Evolutionary conservation across 208 protist genomes (phyloP), one percentile per base, ranked within the genome.

Genomic region (Wallacemonas sp.): DNA sequence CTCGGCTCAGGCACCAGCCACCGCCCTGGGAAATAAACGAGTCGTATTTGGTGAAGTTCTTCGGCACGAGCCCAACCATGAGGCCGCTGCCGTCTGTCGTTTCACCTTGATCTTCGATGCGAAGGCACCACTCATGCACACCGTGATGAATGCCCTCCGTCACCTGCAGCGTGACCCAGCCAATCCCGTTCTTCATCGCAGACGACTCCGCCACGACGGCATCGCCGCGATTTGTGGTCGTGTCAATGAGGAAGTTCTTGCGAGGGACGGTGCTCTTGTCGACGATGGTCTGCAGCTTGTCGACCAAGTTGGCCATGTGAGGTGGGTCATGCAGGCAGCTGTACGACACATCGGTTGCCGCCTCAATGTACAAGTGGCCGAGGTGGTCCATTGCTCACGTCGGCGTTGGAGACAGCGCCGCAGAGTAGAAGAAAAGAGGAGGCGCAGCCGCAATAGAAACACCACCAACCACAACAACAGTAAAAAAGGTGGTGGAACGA

Each of bases 1-100:
- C 93, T 2, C 93, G 81, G 44, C 90, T 96, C 23, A 97, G 61
- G 57, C 93, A 97, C 93, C 93, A 97, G 17, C 93, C 93, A 19
- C 89, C 88, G 2, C 93, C 90, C 52, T 97, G 93, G 0, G 90
- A 96, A 29, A 97, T 96, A 65, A 97, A 97, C 41, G 90, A 96
- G 72, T 97, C 93, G 69, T 92, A 96, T 69, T 95, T 95, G 61
- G 65, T 71, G 67, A 95, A 97, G 47, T 36, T 88, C 62, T 95
- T 94, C 2, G 93, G 93, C 17, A 95, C 83, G 49, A 97, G 83
- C 43, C 93, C 93, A n/a, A 97, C 72, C 93, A 97, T 97, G 34
- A 97, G 74, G 34, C 93, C 93, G 57, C 90, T 96, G 27, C 90
- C 93, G 48, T 97, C 93, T 36, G 82, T 89, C 41, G 88, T 97